Conservation (phyloP, 495 filamentous ascomycete species). For the Penicillium pulvis region DNA sequence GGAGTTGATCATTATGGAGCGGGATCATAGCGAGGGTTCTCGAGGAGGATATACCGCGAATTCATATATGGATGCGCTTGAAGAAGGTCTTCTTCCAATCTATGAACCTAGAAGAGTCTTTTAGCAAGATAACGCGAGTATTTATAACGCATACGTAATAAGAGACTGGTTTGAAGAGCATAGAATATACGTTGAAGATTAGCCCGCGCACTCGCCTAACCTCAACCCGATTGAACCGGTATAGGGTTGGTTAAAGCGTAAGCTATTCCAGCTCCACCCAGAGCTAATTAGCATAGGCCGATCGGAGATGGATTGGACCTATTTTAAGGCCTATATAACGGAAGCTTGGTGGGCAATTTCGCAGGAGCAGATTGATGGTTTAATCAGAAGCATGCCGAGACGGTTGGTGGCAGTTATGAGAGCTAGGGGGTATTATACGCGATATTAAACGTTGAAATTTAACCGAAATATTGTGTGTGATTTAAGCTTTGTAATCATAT, state of each 20-base stretch:
- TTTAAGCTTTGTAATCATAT: no score
- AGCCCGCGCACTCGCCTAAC: background rate
- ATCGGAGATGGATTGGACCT: background rate
- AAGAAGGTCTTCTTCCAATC: background rate
- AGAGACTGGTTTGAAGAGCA: background rate
- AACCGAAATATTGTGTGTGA: no score
- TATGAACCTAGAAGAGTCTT: background rate
- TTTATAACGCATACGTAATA: background rate
- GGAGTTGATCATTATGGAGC: no score
- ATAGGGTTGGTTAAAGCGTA: background rate
- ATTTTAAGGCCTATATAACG: background rate
- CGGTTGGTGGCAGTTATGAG: no score
- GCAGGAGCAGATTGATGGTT: no score
- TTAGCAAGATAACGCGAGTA: background rate
- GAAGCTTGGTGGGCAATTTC: no score
- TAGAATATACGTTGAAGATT: background rate
- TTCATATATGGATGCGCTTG: no score
- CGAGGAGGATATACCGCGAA: no score
- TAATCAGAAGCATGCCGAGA: no score
- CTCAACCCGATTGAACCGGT: background rate
- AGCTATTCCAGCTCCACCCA: background rate
- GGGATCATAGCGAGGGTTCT: no score
- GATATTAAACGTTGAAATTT: no score
- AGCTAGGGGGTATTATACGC: no score
- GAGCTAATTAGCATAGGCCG: background rate